A percentile compares a stretch with the other conserved stretches of the same genome.
phyloP scores from a whole-genome alignment of 371 early-diverging fungal genomes.

The Syncephalastrum contaminatum region DNA sequence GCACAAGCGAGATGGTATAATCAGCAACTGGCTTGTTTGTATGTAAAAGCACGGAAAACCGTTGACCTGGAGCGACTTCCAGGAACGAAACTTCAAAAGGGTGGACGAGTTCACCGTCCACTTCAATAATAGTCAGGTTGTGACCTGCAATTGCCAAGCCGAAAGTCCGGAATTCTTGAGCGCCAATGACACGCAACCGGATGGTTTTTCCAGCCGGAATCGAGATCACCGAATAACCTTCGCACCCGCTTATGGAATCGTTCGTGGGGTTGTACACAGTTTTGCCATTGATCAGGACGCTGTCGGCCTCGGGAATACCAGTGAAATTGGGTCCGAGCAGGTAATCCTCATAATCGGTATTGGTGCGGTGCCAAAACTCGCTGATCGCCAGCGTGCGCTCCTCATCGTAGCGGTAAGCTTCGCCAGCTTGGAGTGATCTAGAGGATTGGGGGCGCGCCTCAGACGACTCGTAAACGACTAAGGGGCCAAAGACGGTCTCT shows the following conservation, averaged over 20 bases:
- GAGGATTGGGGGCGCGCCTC: slow-evolving; percentile 10
- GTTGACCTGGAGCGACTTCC: slow-evolving; percentile 46
- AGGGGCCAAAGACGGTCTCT: slow-evolving; percentile 48
- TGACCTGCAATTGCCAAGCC: slow-evolving; percentile 41
- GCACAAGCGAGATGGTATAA: slow-evolving; percentile 30
- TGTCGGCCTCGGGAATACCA: slow-evolving; percentile 38
- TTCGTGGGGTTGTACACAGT: slow-evolving; percentile 18
- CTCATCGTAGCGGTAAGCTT: slow-evolving; percentile 30
- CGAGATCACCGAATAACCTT: slow-evolving; percentile 26
- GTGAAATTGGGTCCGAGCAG: slow-evolving; percentile 31
- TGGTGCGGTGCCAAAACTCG: slow-evolving; percentile 51
- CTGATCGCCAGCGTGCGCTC: slow-evolving; percentile 40
- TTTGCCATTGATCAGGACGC: slow-evolving; percentile 44
- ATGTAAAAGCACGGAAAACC: slow-evolving; percentile 39
- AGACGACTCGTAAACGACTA: slow-evolving; percentile 44
- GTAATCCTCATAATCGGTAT: slow-evolving; percentile 24
- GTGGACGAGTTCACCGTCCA: slow-evolving; percentile 40
- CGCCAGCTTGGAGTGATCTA: background rate
- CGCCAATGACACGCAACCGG: slow-evolving; percentile 42
- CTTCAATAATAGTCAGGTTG: slow-evolving; percentile 43
- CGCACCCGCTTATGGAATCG: slow-evolving; percentile 19
- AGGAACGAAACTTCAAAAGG: slow-evolving; percentile 27
- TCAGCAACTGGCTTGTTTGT: slow-evolving; percentile 19
- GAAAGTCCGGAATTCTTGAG: slow-evolving; percentile 39
- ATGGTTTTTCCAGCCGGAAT: slow-evolving; percentile 33